Conservation (phyloP, 2,329 filamentous ascomycete species). For the Boeremia lycopersici region DNA sequence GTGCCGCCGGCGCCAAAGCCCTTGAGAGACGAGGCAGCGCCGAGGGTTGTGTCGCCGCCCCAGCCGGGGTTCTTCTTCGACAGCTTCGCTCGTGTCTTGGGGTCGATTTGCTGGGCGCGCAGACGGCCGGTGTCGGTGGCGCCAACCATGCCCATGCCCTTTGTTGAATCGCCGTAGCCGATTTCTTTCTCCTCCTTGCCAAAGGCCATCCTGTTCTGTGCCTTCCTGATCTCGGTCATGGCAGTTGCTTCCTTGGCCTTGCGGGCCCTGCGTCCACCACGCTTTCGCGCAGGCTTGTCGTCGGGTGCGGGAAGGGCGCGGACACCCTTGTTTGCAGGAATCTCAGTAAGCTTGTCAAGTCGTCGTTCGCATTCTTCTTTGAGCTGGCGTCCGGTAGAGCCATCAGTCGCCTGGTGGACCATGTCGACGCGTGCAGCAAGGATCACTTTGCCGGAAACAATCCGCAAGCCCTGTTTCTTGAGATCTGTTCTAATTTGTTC, state of each 20-base stretch:
- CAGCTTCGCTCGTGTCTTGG: slow-evolving; percentile 89
- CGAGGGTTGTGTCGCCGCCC: slow-evolving; percentile 70
- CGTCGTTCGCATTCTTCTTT: slow-evolving; percentile 82
- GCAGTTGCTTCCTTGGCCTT: slow-evolving; percentile 97
- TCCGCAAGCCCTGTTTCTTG: slow-evolving; percentile 92
- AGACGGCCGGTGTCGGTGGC: slow-evolving; percentile 87
- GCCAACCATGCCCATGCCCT: slow-evolving; percentile 94
- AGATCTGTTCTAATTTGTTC: slow-evolving; percentile 82
- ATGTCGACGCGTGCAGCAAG: slow-evolving; percentile 92
- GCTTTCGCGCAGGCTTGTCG: slow-evolving; percentile 91
- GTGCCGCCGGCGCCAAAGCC: slow-evolving; percentile 73
- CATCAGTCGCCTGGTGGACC: slow-evolving; percentile 80
- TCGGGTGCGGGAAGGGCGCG: slow-evolving; percentile 90
- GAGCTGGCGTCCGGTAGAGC: slow-evolving; percentile 80
- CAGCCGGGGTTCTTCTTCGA: slow-evolving; percentile 96
- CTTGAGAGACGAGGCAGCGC: slow-evolving; percentile 70
- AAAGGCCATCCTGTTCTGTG: slow-evolving; percentile 94
- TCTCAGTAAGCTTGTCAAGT: slow-evolving; percentile 90
- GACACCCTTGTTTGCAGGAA: slow-evolving; percentile 84
- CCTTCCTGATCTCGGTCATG: slow-evolving; percentile 95
- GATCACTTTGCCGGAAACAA: slow-evolving; percentile 90
- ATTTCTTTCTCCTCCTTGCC: slow-evolving; percentile 94
- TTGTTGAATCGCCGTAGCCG: slow-evolving; percentile 86
- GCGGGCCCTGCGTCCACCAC: slow-evolving; percentile 84
- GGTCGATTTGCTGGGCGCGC: slow-evolving; percentile 85